These are phyloP conservation scores for Trichomonas gallinae DNA, from an alignment of 208 protist species.

Conservation along the genomic window DNA sequence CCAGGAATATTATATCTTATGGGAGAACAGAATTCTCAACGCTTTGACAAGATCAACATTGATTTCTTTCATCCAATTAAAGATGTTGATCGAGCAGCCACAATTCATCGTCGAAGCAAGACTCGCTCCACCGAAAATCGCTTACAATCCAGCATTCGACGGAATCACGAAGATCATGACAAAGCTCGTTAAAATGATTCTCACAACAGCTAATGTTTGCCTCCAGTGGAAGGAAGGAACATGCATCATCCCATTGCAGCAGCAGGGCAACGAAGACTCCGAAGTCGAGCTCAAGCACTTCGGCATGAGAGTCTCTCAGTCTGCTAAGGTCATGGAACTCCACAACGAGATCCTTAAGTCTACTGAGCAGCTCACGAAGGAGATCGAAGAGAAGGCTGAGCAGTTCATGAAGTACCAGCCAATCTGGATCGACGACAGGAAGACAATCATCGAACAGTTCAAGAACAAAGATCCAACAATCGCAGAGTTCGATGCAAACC, in stretches of 20 bases:
- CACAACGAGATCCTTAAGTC: background rate
- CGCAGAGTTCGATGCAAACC: background rate
- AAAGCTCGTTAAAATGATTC: background rate
- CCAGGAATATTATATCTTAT: slow-evolving; percentile 15
- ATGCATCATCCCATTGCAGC: slow-evolving; percentile 13
- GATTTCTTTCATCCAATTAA: background rate
- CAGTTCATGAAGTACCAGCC: background rate
- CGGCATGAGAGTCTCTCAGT: background rate
- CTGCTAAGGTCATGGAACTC: background rate
- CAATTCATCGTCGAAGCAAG: background rate
- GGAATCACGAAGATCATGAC: slow-evolving; percentile 17
- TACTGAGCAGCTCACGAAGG: background rate
- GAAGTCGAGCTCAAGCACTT: background rate
- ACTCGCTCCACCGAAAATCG: slow-evolving; percentile 27
- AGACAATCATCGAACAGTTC: slow-evolving; percentile 19
- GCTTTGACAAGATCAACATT: background rate
- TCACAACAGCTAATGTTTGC: background rate
- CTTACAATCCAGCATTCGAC: slow-evolving; percentile 27
- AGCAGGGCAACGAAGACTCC: background rate
- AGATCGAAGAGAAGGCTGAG: background rate
- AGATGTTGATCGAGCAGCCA: background rate
- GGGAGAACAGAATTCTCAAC: background rate
- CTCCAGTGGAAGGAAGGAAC: background rate
- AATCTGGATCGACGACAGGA: slow-evolving; percentile 27
- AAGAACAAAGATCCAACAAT: slow-evolving; percentile 17